Conservation (phyloP, 805 yeast species). For the Tetrapisispora phaffii region DNA sequence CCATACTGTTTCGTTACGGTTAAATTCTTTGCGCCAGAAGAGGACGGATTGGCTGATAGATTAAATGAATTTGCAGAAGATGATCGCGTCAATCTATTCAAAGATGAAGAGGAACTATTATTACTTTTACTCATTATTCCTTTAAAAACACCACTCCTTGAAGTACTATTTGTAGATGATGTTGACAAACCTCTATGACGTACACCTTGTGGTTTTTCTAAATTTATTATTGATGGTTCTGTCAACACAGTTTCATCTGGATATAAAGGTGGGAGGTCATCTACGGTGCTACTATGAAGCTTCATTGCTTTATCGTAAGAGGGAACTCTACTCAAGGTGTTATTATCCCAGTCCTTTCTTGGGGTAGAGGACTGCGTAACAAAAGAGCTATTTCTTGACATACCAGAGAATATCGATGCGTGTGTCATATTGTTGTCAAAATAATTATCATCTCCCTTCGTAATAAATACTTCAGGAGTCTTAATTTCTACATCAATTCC, state of each 20-base stretch:
- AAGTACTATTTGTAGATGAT: constrained; percentile 7
- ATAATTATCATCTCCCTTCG: neutral
- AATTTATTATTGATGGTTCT: neutral
- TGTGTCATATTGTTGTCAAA: constrained; percentile 34
- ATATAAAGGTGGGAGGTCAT: constrained; percentile 65
- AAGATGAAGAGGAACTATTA: constrained; percentile 20
- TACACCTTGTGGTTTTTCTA: constrained; percentile 23
- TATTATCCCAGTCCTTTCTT: constrained; percentile 33
- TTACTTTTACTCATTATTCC: constrained; percentile 19
- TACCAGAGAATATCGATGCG: constrained; percentile 35
- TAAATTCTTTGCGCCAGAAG: constrained; percentile 8
- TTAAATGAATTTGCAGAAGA: constrained; percentile 9
- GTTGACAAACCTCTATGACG: constrained; percentile 21
- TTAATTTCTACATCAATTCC: neutral
- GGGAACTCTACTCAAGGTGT: constrained; percentile 61
- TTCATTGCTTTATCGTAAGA: constrained; percentile 73
- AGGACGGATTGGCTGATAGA: constrained; percentile 3
- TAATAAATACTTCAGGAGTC: constrained; percentile 1
- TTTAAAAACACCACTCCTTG: constrained; percentile 5
- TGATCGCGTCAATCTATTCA: constrained; percentile 11
- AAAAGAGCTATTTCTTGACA: constrained; percentile 51
- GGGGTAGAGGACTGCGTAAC: constrained; percentile 22
- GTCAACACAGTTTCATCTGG: constrained; percentile 4
- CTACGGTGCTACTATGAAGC: constrained; percentile 36
- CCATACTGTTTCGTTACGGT: constrained; percentile 20